These are phyloP conservation scores for Coemansia umbellata DNA, from an alignment of 192 early-diverging fungal species.

Conservation along the genomic window DNA sequence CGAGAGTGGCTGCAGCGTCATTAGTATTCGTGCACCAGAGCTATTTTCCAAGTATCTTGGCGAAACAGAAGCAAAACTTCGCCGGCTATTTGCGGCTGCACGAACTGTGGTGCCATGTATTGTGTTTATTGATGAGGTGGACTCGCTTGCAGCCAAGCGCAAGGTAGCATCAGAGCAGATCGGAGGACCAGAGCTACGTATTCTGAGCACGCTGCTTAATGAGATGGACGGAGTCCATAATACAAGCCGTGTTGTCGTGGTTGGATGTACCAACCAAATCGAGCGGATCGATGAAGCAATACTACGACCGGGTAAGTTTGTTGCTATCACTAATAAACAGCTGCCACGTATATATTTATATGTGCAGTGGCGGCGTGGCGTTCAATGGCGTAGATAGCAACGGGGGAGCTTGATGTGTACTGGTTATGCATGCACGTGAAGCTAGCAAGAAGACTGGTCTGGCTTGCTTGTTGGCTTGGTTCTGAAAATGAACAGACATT, in stretches of 20 bases:
- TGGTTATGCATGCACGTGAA: no score
- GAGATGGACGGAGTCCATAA: constrained; percentile 98
- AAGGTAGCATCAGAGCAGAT: constrained; percentile 53
- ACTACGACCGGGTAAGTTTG: constrained; percentile 60
- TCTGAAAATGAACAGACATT: no score
- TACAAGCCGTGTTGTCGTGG: constrained; percentile 75
- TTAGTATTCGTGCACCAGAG: constrained; percentile 72
- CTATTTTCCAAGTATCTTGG: constrained; percentile 96
- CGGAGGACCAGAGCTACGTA: constrained; percentile 82
- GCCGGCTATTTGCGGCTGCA: constrained; percentile 82
- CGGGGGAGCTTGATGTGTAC: no score
- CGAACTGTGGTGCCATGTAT: constrained; percentile 83
- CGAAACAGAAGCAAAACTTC: constrained; percentile 78
- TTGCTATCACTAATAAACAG: no score
- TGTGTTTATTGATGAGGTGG: constrained; percentile 93
- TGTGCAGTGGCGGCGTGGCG: not conserved
- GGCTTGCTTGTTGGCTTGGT: no score
- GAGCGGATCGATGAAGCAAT: constrained; percentile 84
- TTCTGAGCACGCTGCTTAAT: constrained; percentile 91
- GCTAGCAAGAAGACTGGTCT: no score
- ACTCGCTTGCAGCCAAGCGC: constrained; percentile 81
- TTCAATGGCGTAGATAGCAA: not conserved
- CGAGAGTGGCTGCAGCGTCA: constrained; percentile 77
- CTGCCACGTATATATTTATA: no score
- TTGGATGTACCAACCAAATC: constrained; percentile 90